Percentiles rank a stretch among this genome's conserved stretches.
Evolutionary conservation across 2,329 filamentous ascomycete genomes (phyloP).

Genomic region (Aspergillus pseudoviridinutans): DNA sequence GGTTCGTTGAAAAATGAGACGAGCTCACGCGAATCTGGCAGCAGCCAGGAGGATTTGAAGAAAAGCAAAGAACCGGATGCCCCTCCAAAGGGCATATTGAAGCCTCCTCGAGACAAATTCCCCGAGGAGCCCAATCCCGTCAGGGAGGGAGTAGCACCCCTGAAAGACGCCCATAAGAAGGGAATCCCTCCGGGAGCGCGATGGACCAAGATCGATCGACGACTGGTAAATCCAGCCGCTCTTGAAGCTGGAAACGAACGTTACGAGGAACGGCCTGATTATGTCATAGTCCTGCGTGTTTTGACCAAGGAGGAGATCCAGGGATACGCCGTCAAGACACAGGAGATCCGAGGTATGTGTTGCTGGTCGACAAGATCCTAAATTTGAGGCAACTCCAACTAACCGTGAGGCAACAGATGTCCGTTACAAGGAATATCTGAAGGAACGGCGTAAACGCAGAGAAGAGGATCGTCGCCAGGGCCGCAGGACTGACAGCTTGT

Average conservation of each 20-base stretch:
- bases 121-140: slow-evolving; percentile 81
- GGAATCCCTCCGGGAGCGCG: slow-evolving; percentile 74
- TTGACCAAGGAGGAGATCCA: slow-evolving; percentile 87
- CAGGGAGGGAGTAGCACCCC: slow-evolving; percentile 86
- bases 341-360: slow-evolving; percentile 69
- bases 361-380: neutral
- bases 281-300: slow-evolving; percentile 87
- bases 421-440: slow-evolving; percentile 35
- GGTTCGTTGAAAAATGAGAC: slow-evolving; percentile 9
- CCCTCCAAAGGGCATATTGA: slow-evolving; percentile 75
- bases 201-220: slow-evolving; percentile 90
- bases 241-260: slow-evolving; percentile 82
- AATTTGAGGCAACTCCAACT: slow-evolving; percentile 1
- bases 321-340: slow-evolving; percentile 75
- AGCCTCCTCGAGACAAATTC: slow-evolving; percentile 75
- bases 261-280: slow-evolving; percentile 87
- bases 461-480: slow-evolving; percentile 41
- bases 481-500: slow-evolving; percentile 25
- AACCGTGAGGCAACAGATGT: slow-evolving; percentile 24
- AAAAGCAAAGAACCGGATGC: slow-evolving; percentile 58
- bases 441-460: slow-evolving; percentile 37
- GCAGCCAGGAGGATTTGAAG: slow-evolving; percentile 19
- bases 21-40: slow-evolving; percentile 14
- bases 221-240: slow-evolving; percentile 84
- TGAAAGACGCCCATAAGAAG: slow-evolving; percentile 74